phyloP scores from a whole-genome alignment of 2,329 filamentous ascomycete genomes.

The Tolypocladium tundrense region DNA sequence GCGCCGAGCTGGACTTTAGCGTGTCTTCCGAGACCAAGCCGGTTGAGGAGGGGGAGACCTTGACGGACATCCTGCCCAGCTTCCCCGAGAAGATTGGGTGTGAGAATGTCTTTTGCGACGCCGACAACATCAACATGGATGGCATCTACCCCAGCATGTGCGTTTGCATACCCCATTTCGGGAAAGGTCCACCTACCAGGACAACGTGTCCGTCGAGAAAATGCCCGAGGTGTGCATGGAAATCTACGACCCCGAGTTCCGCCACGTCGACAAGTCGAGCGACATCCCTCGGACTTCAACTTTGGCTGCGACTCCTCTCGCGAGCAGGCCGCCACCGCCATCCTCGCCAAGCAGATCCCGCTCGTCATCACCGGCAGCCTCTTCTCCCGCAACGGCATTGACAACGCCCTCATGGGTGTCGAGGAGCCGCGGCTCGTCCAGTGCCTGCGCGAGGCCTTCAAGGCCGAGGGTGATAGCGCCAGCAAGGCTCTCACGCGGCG shows the following conservation, averaged over 20 bases:
- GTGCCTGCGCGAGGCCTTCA: slow-evolving; percentile 53
- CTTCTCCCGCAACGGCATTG: slow-evolving; percentile 69
- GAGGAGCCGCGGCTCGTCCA: slow-evolving; percentile 59
- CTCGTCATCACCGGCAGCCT: slow-evolving; percentile 75
- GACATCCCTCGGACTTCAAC: slow-evolving; percentile 86
- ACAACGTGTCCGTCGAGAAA: slow-evolving; percentile 61
- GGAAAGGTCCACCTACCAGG: slow-evolving; percentile 68
- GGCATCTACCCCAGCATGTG: slow-evolving; percentile 77
- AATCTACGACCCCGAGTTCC: slow-evolving; percentile 77
- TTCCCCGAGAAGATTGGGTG: slow-evolving; percentile 77
- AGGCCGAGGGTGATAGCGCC: slow-evolving; percentile 18
- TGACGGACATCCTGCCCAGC: slow-evolving; percentile 30
- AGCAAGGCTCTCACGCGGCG: slow-evolving; percentile 53
- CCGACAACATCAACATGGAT: slow-evolving; percentile 79
- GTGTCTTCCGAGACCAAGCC: not conserved
- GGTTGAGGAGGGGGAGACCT: slow-evolving; percentile 1
- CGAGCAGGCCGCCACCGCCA: slow-evolving; percentile 78
- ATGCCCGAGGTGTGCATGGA: slow-evolving; percentile 91
- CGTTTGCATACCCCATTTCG: no score
- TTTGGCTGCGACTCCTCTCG: slow-evolving; percentile 76
- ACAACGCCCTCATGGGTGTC: slow-evolving; percentile 65
- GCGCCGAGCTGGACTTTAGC: slow-evolving; percentile 36
- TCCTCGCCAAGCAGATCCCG: slow-evolving; percentile 69
- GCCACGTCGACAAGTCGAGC: slow-evolving; percentile 48
- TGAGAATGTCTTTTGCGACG: slow-evolving; percentile 81